Conservation (phyloP, 495 filamentous ascomycete genomes). For the Aspergillus bridgeri region DNA sequence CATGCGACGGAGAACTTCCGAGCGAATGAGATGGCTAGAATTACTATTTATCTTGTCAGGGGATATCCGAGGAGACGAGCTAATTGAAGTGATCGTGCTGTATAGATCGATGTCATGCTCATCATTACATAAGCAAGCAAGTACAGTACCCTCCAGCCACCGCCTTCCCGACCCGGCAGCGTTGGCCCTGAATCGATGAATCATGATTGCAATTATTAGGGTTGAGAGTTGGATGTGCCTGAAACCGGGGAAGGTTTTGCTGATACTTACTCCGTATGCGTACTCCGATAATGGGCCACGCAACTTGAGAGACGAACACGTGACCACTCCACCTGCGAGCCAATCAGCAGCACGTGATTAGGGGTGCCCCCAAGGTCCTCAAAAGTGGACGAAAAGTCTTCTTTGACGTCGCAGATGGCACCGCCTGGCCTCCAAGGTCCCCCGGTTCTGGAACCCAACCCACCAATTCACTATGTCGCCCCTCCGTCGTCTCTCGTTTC, state of each 20-base stretch:
- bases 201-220: no score
- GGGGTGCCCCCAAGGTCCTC: slow-evolving; percentile 39
- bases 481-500: neutral
- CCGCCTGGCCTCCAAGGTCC: slow-evolving; percentile 24
- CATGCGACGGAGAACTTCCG: neutral
- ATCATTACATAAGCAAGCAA: neutral
- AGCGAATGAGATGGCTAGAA: neutral
- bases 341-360: neutral
- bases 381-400: slow-evolving; percentile 14
- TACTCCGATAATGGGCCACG: no score
- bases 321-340: neutral
- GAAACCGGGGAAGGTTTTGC: no score
- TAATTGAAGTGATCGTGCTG: no score
- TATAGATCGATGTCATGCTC: neutral
- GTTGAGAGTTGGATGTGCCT: no score
- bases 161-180: neutral
- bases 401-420: slow-evolving; percentile 10
- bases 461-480: slow-evolving; percentile 10
- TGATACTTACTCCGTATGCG: no score
- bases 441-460: slow-evolving; percentile 13
- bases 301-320: neutral
- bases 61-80: no score
- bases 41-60: no score
- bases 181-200: neutral
- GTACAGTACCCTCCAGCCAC: neutral